These are phyloP conservation scores for Jamesozyma piceae DNA, from an alignment of 805 yeast genomes.

Conservation along the genomic window DNA sequence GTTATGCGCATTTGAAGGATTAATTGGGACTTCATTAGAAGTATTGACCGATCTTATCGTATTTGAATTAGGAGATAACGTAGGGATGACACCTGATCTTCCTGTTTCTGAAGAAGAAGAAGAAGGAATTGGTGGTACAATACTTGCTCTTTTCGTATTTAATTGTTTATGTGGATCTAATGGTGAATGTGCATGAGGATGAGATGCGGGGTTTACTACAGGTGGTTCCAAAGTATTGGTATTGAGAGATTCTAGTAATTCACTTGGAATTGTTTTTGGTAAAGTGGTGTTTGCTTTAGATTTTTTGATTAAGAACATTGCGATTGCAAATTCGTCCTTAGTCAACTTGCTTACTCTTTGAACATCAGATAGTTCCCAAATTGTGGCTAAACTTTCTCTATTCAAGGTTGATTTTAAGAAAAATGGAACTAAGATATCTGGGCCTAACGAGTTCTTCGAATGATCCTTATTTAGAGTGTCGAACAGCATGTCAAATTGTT, in stretches of 20 bases:
- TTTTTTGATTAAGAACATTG: conserved; percentile 84
- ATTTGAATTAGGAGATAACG: not conserved
- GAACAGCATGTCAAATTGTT: conserved; percentile 70
- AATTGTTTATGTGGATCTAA: not conserved
- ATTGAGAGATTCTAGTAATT: conserved; percentile 7
- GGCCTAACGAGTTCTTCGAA: conserved; percentile 39
- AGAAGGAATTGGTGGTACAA: not conserved
- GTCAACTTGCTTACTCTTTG: conserved; percentile 75
- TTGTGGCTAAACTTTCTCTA: conserved; percentile 72
- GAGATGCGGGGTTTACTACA: not conserved
- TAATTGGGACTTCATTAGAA: not conserved
- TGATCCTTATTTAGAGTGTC: conserved; percentile 59
- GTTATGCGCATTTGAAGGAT: not conserved
- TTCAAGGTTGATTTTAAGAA: conserved; percentile 77
- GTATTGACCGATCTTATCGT: not conserved
- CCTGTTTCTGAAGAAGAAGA: not conserved
- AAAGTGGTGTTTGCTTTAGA: conserved; percentile 52
- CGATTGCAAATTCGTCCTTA: conserved; percentile 77
- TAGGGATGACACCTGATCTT: too few species aligned
- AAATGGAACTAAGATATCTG: conserved; percentile 78
- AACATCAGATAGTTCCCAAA: conserved; percentile 91
- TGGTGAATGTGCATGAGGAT: not conserved
- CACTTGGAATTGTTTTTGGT: conserved; percentile 28
- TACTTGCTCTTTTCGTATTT: not conserved
- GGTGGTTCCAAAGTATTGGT: not conserved